These are phyloP conservation scores for Globisporangium irregulare DNA, from an alignment of 352 stramenopile species.

Conservation along the genomic window DNA sequence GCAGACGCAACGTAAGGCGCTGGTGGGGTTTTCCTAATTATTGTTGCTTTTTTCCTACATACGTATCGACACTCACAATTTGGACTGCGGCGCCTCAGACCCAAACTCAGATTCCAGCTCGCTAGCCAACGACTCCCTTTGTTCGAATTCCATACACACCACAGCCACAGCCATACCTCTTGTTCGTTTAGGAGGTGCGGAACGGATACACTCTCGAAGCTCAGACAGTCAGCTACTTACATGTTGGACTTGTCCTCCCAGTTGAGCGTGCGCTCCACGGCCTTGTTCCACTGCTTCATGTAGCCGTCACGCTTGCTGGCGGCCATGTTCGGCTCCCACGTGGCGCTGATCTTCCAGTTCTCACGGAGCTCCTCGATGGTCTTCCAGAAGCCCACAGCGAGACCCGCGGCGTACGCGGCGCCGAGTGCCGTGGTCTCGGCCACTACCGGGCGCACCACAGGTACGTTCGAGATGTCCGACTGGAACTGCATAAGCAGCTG, in stretches of 20 bases:
- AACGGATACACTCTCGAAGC: not conserved
- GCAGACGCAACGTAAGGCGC: not conserved
- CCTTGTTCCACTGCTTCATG: constrained; percentile 80
- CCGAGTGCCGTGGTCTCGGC: constrained; percentile 97
- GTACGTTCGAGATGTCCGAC: constrained; percentile 93
- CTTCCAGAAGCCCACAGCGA: constrained; percentile 96
- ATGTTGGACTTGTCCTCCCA: constrained; percentile 58
- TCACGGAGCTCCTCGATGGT: constrained; percentile 80
- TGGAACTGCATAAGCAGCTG: constrained; percentile 98
- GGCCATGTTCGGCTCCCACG: constrained; percentile 76
- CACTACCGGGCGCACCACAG: constrained; percentile 92
- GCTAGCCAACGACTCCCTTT: not conserved
- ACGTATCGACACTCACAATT: constrained; percentile 9
- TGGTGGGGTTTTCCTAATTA: not conserved
- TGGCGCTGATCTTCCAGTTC: constrained; percentile 76
- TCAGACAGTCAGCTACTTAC: constrained; percentile 9
- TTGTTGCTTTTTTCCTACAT: not conserved
- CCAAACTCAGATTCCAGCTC: not conserved
- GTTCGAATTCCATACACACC: not conserved
- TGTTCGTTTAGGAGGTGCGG: constrained; percentile 2
- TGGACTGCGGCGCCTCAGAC: not conserved
- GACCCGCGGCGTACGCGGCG: constrained; percentile 95
- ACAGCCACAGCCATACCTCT: not conserved
- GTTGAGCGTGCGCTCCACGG: constrained; percentile 79
- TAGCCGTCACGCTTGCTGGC: constrained; percentile 47